Base-by-base conservation (phyloP, 306 rosid species). In the Luffa acutangula region DNA sequence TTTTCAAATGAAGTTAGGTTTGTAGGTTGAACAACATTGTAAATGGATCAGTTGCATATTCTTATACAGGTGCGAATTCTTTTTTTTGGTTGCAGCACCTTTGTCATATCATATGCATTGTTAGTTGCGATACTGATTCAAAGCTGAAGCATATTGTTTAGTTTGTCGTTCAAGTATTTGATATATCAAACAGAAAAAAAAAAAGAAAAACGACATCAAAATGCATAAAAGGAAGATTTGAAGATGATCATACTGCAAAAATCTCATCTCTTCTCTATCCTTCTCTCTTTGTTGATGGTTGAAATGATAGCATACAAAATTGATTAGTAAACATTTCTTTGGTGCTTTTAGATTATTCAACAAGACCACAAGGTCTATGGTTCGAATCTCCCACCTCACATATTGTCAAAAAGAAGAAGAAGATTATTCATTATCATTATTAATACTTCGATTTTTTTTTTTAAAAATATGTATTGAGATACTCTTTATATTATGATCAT, bases 1-100 rank as follows among this genome's bases (percentile, higher is more conserved):
- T 48, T 82, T 79, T 59, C 39, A 14, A 13, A 73, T 25, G 77
- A 53, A 80, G 78, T 81, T 78, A 62, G 54, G 56, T 59, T 81
- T 60, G 82, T 34, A 84, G 80, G 80, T 74, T 69, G 33, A 43
- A 52, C 76, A 67, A 78, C 74, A 58, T 34, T 93, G 96, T 91
- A 87, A 87, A 91, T 85, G 85, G 83, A 72, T 85, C 49, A 72
- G 70, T 81, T 85, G 69, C 74, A 85, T 81, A 78, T 71, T 84
- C 85, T 89, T 87, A 86, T 80, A 79, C 17, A 70, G 94, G 97
- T 91, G 99, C 99, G 85, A 86, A 49, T 73, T 43, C 25, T 83
- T 87, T 90, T 85, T 89, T 92, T 88, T 90, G 56, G 77, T 78
- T 72, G 79, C 73, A 80, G 98, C 97, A 90, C 93, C 96, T 66